Evolutionary conservation across 495 filamentous ascomycete genomes (phyloP), one percentile per base, ranked within the genome.

Genomic region (Astrothelium macrocarpum): DNA sequence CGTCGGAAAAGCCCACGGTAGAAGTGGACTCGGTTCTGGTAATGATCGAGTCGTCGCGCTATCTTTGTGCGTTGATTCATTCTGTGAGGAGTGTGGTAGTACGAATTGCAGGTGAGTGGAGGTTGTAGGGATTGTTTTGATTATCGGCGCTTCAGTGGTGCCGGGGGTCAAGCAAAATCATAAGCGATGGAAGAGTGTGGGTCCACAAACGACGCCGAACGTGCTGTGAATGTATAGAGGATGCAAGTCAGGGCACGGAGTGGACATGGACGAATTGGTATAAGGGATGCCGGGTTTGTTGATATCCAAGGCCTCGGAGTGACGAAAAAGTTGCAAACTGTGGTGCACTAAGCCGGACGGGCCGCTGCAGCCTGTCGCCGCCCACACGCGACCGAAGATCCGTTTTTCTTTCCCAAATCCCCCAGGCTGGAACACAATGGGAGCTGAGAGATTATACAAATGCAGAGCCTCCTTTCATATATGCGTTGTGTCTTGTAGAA

Each of bases 111-210:
- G n/a, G 45, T 18, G 45, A 18, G 9, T 9, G 49, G 23, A 28
- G 49, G 25, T 9, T 9, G 49, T 56, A 56, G 49, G 49, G 49
- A 56, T 56, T 56, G 49, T 56, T 56, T 56, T 56, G 5, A 7
- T 23, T 5, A 11, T 56, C 25, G 25, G 49, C 49, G 49, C 49
- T 56, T 56, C 49, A 56, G 25, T 9, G 49, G 25, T 29, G 7
- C 29, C 49, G 49, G 18, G 20, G 7, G 5, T 7, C 20, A 56
- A 20, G 49, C 49, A 56, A 25, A 56, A n/a, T 56, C 49, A 56
- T 29, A 56, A 16, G 20, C 9, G 9, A 56, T 5, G 9, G 23
- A 28, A 28, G 11, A 16, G 49, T 9, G 5, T 26, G 11, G 25
- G 7, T 25, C 4, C 49, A 28, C 23, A 56, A 26, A 29, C 9